A percentile compares a stretch with the other conserved stretches of the same genome.
Conservation (phyloP, 202 grass and related monocot species). For the Alloteropsis angusta region DNA sequence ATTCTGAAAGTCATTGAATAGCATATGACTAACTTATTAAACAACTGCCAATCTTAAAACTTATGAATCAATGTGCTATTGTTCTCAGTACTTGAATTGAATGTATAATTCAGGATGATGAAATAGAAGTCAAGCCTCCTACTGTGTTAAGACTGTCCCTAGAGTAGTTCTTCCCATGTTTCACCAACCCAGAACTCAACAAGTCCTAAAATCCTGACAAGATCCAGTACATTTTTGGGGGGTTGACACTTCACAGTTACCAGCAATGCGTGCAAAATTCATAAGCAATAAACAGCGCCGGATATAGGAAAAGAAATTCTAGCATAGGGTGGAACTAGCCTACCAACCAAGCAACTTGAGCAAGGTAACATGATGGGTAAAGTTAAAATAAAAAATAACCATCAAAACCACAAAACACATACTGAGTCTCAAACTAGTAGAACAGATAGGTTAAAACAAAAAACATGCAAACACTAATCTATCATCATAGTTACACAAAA, state of each 20-base stretch:
- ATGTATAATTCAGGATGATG: neutral
- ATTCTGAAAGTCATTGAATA: neutral
- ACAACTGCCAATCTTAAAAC: neutral
- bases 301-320: neutral
- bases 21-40: neutral
- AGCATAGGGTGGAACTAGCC: neutral
- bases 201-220: neutral
- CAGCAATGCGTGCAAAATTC: neutral
- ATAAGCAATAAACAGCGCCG: neutral
- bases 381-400: neutral
- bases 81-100: neutral
- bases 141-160: neutral
- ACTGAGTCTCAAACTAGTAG: neutral
- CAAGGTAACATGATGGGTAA: neutral
- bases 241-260: neutral
- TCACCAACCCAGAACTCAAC: neutral
- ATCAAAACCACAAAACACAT: neutral
- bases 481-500: conserved; percentile 12
- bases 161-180: neutral
- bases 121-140: neutral
- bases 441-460: neutral
- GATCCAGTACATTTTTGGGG: neutral
- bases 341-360: neutral
- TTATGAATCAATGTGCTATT: neutral
- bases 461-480: neutral